phyloP scores from a whole-genome alignment of 2,329 filamentous ascomycete species.

The Exophiala lecanii-corni region DNA sequence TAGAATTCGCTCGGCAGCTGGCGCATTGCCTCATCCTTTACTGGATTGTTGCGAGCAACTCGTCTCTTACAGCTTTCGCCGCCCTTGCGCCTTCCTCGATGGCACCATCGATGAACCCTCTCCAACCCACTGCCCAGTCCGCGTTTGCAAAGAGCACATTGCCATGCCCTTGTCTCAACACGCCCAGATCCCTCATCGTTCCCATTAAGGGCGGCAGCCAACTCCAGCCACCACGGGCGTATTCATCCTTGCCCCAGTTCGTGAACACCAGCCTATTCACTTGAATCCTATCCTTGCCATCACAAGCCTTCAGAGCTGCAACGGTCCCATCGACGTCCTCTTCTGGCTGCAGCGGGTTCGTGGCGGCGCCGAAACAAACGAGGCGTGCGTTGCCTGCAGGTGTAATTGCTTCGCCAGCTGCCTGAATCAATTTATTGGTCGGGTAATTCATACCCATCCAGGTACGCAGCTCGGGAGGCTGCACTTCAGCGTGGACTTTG shows the following conservation, averaged over 20 bases:
- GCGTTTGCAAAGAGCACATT: constrained; percentile 31
- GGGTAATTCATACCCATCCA: neutral
- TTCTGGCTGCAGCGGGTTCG: neutral
- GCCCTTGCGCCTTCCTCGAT: constrained; percentile 28
- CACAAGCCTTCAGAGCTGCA: neutral
- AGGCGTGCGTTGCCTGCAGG: neutral
- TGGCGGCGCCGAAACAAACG: neutral
- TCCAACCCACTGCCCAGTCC: constrained; percentile 35
- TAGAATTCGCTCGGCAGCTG: too few relatives aligned
- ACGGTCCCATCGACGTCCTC: neutral
- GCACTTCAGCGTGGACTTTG: constrained; percentile 29
- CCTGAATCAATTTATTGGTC: neutral
- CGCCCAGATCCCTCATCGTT: constrained; percentile 24
- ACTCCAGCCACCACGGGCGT: constrained; percentile 30
- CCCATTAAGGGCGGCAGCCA: neutral
- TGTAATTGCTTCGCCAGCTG: neutral
- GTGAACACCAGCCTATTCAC: constrained; percentile 13
- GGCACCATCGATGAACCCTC: constrained; percentile 34
- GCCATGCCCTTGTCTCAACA: constrained; percentile 28
- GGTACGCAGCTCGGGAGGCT: neutral
- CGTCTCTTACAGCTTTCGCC: neutral
- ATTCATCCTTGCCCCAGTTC: constrained; percentile 31
- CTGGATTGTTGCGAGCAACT: too few relatives aligned
- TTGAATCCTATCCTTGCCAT: neutral
- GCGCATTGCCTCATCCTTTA: too few relatives aligned